phyloP scores from a whole-genome alignment of 139 green algal genomes.

The Tetratostichococcus sp. region DNA sequence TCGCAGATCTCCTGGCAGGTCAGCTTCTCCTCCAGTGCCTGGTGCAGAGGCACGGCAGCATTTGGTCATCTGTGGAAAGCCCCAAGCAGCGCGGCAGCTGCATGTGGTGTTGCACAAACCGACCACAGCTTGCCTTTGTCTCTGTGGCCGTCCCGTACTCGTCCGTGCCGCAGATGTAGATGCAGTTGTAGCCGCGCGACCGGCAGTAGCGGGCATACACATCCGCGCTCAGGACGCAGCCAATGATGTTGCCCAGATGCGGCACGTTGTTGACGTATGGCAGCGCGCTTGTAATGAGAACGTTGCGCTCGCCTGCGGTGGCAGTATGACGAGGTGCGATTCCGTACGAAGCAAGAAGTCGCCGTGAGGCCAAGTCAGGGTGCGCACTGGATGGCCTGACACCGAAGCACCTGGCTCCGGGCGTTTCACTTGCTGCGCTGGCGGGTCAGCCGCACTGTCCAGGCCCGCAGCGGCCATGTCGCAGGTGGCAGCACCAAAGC shows the following conservation, averaged over 20 bases:
- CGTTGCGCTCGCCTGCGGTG: slow-evolving; percentile 47
- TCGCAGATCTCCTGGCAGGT: slow-evolving; percentile 92
- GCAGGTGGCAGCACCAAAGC: too few species aligned
- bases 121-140: slow-evolving; percentile 72
- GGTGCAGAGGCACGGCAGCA: not conserved
- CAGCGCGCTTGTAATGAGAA: slow-evolving; percentile 88
- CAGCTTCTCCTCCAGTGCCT: slow-evolving; percentile 91
- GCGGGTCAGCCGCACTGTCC: too few species aligned
- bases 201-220: slow-evolving; percentile 90
- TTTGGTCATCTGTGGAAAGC: not conserved
- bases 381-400: too few species aligned
- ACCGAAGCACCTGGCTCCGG: not conserved
- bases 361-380: too few species aligned
- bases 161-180: slow-evolving; percentile 97
- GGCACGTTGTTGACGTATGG: slow-evolving; percentile 99
- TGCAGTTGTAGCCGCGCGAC: slow-evolving; percentile 78
- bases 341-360: too few species aligned
- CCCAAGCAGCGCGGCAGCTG: too few species aligned
- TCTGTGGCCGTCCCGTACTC: slow-evolving; percentile 98
- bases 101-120: too few species aligned
- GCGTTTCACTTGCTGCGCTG: not conserved
- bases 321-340: too few species aligned
- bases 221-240: slow-evolving; percentile 92
- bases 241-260: slow-evolving; percentile 98
- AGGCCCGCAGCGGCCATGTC: too few species aligned